Conservation (phyloP, 371 early-diverging fungal species). For the Coemansia sp. region DNA sequence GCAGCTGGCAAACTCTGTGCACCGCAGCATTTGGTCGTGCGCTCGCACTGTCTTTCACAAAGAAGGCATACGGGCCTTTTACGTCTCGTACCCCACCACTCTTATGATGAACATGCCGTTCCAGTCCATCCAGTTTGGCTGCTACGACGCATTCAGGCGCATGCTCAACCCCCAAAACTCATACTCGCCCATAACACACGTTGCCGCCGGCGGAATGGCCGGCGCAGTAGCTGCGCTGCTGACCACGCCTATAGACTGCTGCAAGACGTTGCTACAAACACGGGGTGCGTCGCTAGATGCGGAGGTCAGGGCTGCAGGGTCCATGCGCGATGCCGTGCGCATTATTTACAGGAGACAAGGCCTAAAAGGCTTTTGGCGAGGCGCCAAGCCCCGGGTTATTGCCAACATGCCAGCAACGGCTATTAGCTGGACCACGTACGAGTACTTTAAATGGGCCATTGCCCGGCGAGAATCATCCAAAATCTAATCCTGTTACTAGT, state of each 20-base stretch:
- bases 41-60: slow-evolving; percentile 59
- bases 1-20: slow-evolving; percentile 69
- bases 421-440: slow-evolving; percentile 91
- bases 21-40: slow-evolving; percentile 65
- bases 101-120: slow-evolving; percentile 88
- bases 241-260: slow-evolving; percentile 93
- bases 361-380: slow-evolving; percentile 74
- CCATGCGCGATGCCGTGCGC: slow-evolving; percentile 67
- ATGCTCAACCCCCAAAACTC: slow-evolving; percentile 69
- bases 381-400: slow-evolving; percentile 78
- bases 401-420: slow-evolving; percentile 92
- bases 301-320: slow-evolving; percentile 66
- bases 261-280: slow-evolving; percentile 91
- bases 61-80: slow-evolving; percentile 86
- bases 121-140: slow-evolving; percentile 85
- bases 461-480: slow-evolving; percentile 29
- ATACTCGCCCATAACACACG: slow-evolving; percentile 85
- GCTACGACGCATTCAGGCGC: slow-evolving; percentile 81
- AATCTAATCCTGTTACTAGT: neutral
- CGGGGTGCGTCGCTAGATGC: slow-evolving; percentile 71
- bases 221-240: slow-evolving; percentile 86
- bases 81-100: slow-evolving; percentile 89
- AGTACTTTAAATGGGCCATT: slow-evolving; percentile 76
- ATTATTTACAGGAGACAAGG: slow-evolving; percentile 79
- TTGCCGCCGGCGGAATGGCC: slow-evolving; percentile 83